Conservation (phyloP, 768 basidiomycete species). For the Amanita muscaria region DNA sequence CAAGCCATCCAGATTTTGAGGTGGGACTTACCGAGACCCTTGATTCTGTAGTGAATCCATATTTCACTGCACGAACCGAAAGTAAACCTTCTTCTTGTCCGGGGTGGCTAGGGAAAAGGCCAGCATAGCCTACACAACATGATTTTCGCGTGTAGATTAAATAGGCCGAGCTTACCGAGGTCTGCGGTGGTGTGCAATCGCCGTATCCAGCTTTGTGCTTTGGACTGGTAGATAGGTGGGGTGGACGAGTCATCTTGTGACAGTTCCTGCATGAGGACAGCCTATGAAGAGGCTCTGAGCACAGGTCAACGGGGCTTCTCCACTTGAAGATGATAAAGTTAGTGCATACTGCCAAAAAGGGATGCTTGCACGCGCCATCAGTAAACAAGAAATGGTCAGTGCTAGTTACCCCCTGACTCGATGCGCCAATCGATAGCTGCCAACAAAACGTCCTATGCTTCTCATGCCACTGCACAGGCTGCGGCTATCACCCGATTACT, state of each 20-base stretch:
- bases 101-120: constrained; percentile 68
- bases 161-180: neutral
- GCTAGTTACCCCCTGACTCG: no score
- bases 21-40: constrained; percentile 43
- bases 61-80: constrained; percentile 54
- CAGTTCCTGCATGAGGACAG: constrained; percentile 2
- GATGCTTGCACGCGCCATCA: no score
- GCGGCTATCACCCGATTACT: constrained; percentile 46
- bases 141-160: neutral
- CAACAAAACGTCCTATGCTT: constrained; percentile 41
- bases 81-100: constrained; percentile 70
- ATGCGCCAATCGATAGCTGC: constrained; percentile 54
- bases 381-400: no score
- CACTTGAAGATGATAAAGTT: no score
- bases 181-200: constrained; percentile 5
- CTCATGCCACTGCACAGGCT: constrained; percentile 24
- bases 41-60: constrained; percentile 49
- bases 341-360: no score
- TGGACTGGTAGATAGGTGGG: constrained; percentile 5
- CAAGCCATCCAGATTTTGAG: neutral
- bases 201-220: constrained; percentile 3
- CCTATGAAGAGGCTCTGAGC: neutral
- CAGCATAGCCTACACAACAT: constrained; percentile 59
- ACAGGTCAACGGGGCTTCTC: no score
- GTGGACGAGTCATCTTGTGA: neutral